phyloP scores from a whole-genome alignment of 176 grass and related monocot species.

The Phoenix roebelenii region DNA sequence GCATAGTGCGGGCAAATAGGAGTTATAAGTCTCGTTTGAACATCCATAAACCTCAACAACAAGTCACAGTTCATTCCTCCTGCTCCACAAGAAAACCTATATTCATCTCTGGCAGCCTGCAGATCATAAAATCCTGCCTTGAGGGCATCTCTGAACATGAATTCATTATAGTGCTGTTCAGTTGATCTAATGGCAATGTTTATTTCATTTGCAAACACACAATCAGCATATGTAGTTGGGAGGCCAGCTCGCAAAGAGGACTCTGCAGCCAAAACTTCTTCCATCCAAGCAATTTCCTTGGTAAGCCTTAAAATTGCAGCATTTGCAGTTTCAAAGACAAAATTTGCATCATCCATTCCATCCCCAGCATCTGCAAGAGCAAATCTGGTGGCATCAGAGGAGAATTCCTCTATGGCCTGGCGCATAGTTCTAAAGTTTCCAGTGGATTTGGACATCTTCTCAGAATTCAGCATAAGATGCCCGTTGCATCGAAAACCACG shows the following conservation, averaged over 20 bases:
- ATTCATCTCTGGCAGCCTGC: constrained; percentile 67
- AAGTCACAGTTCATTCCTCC: constrained; percentile 60
- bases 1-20: constrained; percentile 70
- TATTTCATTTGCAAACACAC: constrained; percentile 72
- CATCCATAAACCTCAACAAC: constrained; percentile 63
- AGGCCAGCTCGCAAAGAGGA: constrained; percentile 39
- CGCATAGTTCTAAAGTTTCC: constrained; percentile 68
- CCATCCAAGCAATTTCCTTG: constrained; percentile 85
- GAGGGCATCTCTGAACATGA: constrained; percentile 75
- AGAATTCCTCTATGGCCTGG: constrained; percentile 52
- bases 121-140: constrained; percentile 81
- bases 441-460: constrained; percentile 85
- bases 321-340: constrained; percentile 77
- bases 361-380: constrained; percentile 83
- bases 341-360: constrained; percentile 89
- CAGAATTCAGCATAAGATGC: constrained; percentile 83
- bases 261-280: constrained; percentile 53
- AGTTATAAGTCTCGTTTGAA: constrained; percentile 45
- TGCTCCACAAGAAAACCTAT: constrained; percentile 52
- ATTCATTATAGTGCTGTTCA: constrained; percentile 58
- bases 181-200: constrained; percentile 52
- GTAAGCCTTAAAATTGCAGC: constrained; percentile 68
- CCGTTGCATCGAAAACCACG: constrained; percentile 71
- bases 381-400: constrained; percentile 75
- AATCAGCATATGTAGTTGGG: constrained; percentile 47